phyloP scores from a whole-genome alignment of 2,329 filamentous ascomycete genomes.

The Colletotrichum theobromicola region DNA sequence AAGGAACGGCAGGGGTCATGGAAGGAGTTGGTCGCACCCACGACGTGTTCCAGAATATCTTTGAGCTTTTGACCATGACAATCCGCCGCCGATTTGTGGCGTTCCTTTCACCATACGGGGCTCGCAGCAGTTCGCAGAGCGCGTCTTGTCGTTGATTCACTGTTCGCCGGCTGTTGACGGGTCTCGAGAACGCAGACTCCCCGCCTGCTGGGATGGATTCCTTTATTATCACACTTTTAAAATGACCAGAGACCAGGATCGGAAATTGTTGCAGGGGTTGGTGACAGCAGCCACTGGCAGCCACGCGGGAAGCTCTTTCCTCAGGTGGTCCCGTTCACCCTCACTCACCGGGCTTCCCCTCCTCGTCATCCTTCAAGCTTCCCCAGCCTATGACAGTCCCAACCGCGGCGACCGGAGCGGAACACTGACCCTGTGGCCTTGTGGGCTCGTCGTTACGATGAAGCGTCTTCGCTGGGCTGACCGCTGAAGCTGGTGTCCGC shows the following conservation, averaged over 20 bases:
- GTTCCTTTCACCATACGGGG: not conserved
- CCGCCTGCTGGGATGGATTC: not conserved
- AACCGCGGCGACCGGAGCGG: not conserved
- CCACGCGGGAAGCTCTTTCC: not conserved
- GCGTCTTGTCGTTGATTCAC: not conserved
- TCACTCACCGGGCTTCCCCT: not conserved
- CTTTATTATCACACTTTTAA: conserved; percentile 8
- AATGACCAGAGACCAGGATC: conserved; percentile 15
- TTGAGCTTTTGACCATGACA: not conserved
- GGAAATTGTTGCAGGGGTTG: conserved; percentile 10
- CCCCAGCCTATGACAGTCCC: not conserved
- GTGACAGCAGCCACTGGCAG: not conserved
- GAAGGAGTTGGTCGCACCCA: not conserved
- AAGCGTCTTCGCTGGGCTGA: not conserved
- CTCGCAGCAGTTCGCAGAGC: not conserved
- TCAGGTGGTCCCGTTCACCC: not conserved
- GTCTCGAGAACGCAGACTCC: not conserved
- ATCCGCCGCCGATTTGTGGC: not conserved
- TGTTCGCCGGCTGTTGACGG: not conserved
- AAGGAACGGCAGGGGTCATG: not conserved
- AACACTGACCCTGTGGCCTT: not conserved
- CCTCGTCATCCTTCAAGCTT: not conserved
- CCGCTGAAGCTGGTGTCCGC: not conserved
- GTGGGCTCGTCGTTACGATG: not conserved
- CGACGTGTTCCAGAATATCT: not conserved